Base-by-base conservation (phyloP, 2,329 filamentous ascomycete species). In the Ophiocordyceps camponoti-leonardi region DNA sequence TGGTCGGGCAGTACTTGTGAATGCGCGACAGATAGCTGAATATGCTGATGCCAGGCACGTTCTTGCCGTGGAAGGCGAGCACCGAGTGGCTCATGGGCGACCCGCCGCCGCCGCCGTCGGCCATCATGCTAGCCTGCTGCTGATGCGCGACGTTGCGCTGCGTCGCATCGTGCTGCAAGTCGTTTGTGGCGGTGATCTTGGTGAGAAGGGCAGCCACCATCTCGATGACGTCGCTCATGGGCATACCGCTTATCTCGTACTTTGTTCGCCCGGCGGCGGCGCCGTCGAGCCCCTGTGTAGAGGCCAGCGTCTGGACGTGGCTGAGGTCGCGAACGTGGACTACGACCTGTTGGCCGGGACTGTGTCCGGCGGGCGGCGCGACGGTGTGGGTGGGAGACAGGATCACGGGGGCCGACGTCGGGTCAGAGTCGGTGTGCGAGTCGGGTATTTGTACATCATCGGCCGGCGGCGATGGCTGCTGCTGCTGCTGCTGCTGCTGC, bases 1-100 rank as follows among this genome's bases (percentile, higher is more conserved):
- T 96, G 6, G 92, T 96, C 0, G 92, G 92, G 57, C 92, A 98
- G 65, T 98, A 98, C 67, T 95, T 95, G 67, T 98, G 90, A 59
- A 98, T 96, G 49, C 92, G 81, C 55, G 82, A 90, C 45, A 98
- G 68, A 57, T 98, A 98, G 71, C 87, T 96, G 49, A 94, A 69
- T 49, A 98, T 96, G 19, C 88, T 94, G 56, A 98, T 98, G 58
- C 84, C 92, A 1, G 92, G 92, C 12, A 96, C 85, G 52, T 98
- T 98, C 66, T 95, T 96, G 52, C 92, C 92, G 58, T 98, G 92
- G 55, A 98, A 98, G 13, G 92, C 90, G 37, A 98, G 73, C 3
- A 98, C 90, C 46, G 73, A 76, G 48, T 73, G 73, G 52, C 69
- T 75, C 31, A 76, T 57, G 4, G 73, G 23, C 23, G 70, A 49